phyloP scores from a whole-genome alignment of 1,284 basidiomycete species.

The Cutaneotrichosporon dermatis region DNA sequence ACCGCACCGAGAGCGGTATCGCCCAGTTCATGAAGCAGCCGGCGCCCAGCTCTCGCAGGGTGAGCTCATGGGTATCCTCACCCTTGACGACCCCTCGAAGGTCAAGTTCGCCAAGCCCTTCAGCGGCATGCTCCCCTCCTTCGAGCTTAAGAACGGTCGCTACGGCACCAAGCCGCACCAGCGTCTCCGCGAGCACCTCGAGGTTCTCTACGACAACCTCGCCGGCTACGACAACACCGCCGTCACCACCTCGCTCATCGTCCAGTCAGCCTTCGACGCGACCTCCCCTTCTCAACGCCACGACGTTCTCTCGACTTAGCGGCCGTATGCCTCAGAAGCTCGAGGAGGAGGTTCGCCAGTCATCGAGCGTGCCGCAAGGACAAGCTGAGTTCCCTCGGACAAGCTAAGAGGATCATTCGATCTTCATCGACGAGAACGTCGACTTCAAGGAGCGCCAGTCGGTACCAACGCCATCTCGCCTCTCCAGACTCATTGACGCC shows the following conservation, averaged over 20 bases:
- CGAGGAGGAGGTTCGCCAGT: conserved; percentile 77
- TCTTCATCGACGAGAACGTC: conserved; percentile 77
- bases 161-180: conserved; percentile 90
- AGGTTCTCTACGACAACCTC: conserved; percentile 83
- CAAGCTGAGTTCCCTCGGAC: conserved; percentile 79
- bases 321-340: conserved; percentile 90
- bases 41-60: conserved; percentile 96
- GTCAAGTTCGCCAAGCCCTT: conserved; percentile 99
- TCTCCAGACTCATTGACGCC: conserved; percentile 73
- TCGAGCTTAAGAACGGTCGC: conserved; percentile 76
- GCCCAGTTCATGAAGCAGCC: conserved; percentile 96
- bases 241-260: conserved; percentile 41
- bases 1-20: conserved; percentile 91
- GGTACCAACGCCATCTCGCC: conserved; percentile 65
- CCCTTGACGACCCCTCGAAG: conserved; percentile 91
- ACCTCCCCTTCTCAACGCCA: conserved; percentile 88
- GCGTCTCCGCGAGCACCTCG: conserved; percentile 69
- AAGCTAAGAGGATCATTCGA: conserved; percentile 59
- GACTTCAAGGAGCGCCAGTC: conserved; percentile 70
- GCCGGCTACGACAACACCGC: conserved; percentile 88
- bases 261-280: conserved; percentile 55
- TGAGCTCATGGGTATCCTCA: conserved; percentile 95
- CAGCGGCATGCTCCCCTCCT: conserved; percentile 80
- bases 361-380: conserved; percentile 71
- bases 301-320: conserved; percentile 83